phyloP scores from a whole-genome alignment of 306 rosid species.

The Comarum palustre region DNA sequence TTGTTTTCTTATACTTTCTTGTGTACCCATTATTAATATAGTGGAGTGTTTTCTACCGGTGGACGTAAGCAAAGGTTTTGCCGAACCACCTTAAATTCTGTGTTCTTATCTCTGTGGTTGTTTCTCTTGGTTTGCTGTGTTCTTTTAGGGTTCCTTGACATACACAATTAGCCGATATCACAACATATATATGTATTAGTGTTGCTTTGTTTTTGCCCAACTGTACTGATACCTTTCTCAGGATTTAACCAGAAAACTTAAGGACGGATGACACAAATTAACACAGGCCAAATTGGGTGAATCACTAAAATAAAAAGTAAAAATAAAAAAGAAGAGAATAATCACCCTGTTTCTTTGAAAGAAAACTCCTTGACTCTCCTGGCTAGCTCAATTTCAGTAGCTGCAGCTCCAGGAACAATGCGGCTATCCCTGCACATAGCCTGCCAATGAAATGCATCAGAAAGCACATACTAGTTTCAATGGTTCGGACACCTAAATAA shows the following conservation, averaged over 20 bases:
- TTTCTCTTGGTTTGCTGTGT: too few relatives aligned
- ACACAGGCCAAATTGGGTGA: background rate
- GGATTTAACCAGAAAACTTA: background rate
- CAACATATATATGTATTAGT: background rate
- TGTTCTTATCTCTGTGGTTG: too few relatives aligned
- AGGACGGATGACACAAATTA: too few relatives aligned
- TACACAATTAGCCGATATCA: too few relatives aligned
- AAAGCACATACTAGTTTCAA: slow-evolving; percentile 7
- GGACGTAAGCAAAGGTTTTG: too few relatives aligned
- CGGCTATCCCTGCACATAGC: slow-evolving; percentile 97
- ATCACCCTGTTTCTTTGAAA: slow-evolving; percentile 84
- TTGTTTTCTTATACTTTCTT: too few relatives aligned
- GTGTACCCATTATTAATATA: too few relatives aligned
- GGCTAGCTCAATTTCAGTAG: slow-evolving; percentile 93
- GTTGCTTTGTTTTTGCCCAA: background rate
- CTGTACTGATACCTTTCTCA: background rate
- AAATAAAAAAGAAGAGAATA: background rate
- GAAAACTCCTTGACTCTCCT: slow-evolving; percentile 82
- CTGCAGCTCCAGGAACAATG: slow-evolving; percentile 83
- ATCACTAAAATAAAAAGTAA: background rate
- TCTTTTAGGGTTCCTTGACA: too few relatives aligned
- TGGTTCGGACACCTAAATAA: background rate
- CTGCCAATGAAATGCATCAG: slow-evolving; percentile 38
- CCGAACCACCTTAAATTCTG: too few relatives aligned
- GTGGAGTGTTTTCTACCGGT: too few relatives aligned